Evolutionary conservation across 345 rosid genomes (phyloP).

Genomic region (Dovyalis caffra): DNA sequence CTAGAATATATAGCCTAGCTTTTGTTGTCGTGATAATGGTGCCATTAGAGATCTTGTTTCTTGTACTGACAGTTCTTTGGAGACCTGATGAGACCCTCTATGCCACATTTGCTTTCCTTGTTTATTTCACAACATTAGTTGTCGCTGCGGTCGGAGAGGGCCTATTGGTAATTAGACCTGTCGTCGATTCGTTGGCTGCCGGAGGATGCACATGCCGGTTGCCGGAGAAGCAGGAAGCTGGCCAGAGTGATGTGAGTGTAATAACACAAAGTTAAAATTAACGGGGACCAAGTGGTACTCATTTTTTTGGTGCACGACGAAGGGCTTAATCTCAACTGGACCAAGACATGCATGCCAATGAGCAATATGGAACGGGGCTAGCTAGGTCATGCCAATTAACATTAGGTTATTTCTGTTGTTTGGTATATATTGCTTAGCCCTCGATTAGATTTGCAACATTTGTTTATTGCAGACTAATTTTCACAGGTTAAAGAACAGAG

Average conservation of each 20-base stretch:
- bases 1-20: constrained; percentile 39
- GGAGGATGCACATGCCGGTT: constrained; percentile 26
- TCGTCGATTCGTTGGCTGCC: constrained; percentile 51
- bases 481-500: too few relatives aligned
- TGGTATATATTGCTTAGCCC: background rate
- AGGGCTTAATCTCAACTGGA: background rate
- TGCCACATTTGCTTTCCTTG: constrained; percentile 21
- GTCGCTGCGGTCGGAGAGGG: constrained; percentile 51
- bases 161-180: constrained; percentile 61
- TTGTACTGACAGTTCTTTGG: constrained; percentile 38
- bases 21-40: constrained; percentile 29
- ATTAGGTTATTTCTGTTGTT: background rate
- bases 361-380: background rate
- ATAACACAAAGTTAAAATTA: background rate
- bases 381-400: background rate
- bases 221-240: background rate
- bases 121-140: constrained; percentile 28
- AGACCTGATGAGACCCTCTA: constrained; percentile 24
- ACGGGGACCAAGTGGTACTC: too few relatives aligned
- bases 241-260: background rate
- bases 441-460: too few relatives aligned
- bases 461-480: too few relatives aligned
- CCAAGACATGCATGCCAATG: background rate
- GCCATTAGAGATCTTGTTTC: constrained; percentile 36
- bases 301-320: too few relatives aligned